phyloP scores from a whole-genome alignment of 352 stramenopile species.

The Globisporangium carolinianum region DNA sequence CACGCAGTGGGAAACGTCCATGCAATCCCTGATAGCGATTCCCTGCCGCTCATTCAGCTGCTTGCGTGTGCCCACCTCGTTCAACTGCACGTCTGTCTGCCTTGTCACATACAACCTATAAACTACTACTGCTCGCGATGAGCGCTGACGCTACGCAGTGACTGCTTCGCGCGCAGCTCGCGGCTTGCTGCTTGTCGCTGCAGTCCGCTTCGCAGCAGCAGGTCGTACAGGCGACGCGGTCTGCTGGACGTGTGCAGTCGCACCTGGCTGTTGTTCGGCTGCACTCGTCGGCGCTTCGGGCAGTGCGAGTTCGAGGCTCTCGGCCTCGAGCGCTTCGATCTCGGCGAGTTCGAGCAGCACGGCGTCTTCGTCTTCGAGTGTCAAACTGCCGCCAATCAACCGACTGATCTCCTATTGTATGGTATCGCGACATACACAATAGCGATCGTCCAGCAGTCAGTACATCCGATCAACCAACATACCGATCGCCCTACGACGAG shows the following conservation, averaged over 20 bases:
- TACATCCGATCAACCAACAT: not conserved
- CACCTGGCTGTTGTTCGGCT: constrained; percentile 9
- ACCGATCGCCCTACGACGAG: not conserved
- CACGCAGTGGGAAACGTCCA: not conserved
- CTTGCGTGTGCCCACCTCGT: too few species aligned
- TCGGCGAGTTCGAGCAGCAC: constrained; percentile 79
- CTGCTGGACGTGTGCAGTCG: not conserved
- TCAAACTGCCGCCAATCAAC: constrained; percentile 70
- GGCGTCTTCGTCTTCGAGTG: constrained; percentile 79
- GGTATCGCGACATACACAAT: constrained; percentile 4
- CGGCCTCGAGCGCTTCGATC: constrained; percentile 72
- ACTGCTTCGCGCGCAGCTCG: constrained; percentile 11
- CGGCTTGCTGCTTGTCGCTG: constrained; percentile 1
- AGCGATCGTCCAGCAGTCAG: constrained; percentile 4
- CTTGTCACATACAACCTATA: not conserved
- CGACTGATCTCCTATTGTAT: constrained; percentile 73
- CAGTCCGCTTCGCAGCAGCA: not conserved
- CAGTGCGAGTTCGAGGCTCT: constrained; percentile 39
- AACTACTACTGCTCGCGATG: not conserved
- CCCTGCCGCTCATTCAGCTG: not conserved
- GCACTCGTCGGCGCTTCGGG: constrained; percentile 45
- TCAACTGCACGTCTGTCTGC: too few species aligned
- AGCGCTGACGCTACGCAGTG: constrained; percentile 3
- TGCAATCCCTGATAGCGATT: not conserved
- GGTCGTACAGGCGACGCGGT: not conserved